Evolutionary conservation across 805 yeast species (phyloP), one percentile per base, ranked within the genome.

Genomic region (Naumovozyma baii): DNA sequence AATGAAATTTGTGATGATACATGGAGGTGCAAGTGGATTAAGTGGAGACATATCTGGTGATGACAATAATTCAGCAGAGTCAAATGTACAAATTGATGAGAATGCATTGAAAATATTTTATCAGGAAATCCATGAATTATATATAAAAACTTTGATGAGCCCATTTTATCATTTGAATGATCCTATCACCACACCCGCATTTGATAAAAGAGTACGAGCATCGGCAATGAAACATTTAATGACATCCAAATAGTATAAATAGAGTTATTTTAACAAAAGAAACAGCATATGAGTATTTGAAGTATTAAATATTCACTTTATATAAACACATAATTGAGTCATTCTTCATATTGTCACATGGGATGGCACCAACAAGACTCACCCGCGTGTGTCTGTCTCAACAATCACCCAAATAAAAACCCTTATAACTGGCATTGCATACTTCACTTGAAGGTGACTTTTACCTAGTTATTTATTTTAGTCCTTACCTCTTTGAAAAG

Each of bases 81-180:
- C 44, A 2, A 44, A 36, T 31, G 49, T 54, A 2, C 52, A 52
- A 31, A 46, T 59, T 3, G 68, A 73, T 45, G 96, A 90, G 47
- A 87, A 78, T 48, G 68, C 80, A 10, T 82, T 88, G 14, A 76
- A 80, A 47, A 90, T 82, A 55, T 88, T 92, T 55, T 84, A 88
- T 57, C 69, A 72, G 33, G 97, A 88, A 45, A 72, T 83, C 7
- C 84, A 87, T 61, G 97, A 90, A 50, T 65, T 90, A 37, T 92
- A 90, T 51, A 86, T 84, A 17, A 90, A 88, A 63, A 76, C 87
- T 8, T 57, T 84, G 35, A 67, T 90, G 67, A 83, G 80, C 48
- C 97, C 98, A 1, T 92, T 92, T 56, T 90, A 88, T 57, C 68
- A 73, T 35, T 72, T 77, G 31, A 83, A 84, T 52, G 83, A 80